Percentiles rank a stretch among this genome's conserved stretches.
Conservation (phyloP, 441 rosid species). For the Arabidopsis lyrata region DNA sequence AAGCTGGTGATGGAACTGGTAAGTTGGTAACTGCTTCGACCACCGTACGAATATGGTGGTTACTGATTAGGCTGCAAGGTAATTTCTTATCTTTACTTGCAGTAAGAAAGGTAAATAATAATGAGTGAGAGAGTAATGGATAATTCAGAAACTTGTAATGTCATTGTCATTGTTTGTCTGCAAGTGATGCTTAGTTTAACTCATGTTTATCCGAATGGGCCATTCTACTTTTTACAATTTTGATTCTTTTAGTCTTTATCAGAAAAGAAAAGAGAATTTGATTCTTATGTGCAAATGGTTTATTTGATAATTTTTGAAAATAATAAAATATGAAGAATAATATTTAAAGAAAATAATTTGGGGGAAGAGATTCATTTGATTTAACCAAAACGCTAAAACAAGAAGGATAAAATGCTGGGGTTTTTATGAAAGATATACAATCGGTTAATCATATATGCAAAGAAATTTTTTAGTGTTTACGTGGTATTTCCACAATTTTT, state of each 20-base stretch:
- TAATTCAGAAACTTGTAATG: constrained; percentile 20
- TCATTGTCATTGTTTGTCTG: constrained; percentile 40
- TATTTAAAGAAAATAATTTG: background rate
- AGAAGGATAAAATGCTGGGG: background rate
- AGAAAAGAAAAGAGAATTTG: background rate
- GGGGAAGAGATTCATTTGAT: background rate
- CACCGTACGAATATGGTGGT: constrained; percentile 23
- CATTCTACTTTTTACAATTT: constrained; percentile 1
- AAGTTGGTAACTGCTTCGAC: constrained; percentile 6
- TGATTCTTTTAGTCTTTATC: background rate
- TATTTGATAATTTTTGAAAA: background rate
- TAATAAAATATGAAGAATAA: background rate
- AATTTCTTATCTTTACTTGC: background rate
- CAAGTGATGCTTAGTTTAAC: constrained; percentile 25
- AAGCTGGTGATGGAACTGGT: constrained; percentile 25
- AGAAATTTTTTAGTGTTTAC: no score
- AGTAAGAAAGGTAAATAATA: constrained; percentile 5
- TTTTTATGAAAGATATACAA: background rate
- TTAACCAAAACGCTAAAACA: background rate
- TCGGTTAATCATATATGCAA: background rate
- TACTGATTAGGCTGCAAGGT: background rate
- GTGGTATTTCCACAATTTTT: no score
- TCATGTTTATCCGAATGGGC: constrained; percentile 23
- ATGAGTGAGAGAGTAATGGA: background rate
- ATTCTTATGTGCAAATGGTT: background rate